A percentile compares a stretch with the other conserved stretches of the same genome.
phyloP scores from a whole-genome alignment of 306 rosid species.

The Abrus precatorius region DNA sequence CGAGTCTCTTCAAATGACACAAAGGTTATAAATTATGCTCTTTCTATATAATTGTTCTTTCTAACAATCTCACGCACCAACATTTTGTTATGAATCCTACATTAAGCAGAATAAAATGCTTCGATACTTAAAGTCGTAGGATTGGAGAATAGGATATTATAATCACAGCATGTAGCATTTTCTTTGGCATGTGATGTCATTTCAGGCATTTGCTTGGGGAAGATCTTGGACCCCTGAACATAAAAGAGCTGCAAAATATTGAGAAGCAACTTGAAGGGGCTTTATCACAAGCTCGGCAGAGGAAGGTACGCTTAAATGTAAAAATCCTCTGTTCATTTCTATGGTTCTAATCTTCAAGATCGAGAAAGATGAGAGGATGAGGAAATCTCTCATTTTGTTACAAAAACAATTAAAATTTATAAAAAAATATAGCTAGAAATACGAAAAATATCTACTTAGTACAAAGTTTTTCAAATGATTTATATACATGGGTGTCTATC shows the following conservation, averaged over 20 bases:
- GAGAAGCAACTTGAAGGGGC: conserved; percentile 90
- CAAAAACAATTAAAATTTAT: too few relatives aligned
- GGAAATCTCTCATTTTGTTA: too few relatives aligned
- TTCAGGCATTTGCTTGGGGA: conserved; percentile 89
- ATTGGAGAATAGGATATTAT: neutral
- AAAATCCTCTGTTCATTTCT: neutral
- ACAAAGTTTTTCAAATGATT: too few relatives aligned
- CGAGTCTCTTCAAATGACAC: conserved; percentile 80
- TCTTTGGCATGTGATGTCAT: conserved; percentile 7
- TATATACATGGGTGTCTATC: too few relatives aligned
- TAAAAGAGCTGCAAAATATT: conserved; percentile 82
- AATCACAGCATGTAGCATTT: neutral
- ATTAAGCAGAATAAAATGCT: neutral
- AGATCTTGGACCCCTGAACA: conserved; percentile 86
- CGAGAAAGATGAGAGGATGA: too few relatives aligned
- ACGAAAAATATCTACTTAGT: too few relatives aligned
- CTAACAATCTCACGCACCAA: neutral
- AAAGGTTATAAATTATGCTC: conserved; percentile 59
- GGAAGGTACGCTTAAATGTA: conserved; percentile 62
- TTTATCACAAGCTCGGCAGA: conserved; percentile 76
- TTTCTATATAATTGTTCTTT: neutral
- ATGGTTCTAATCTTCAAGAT: neutral
- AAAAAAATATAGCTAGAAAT: neutral
- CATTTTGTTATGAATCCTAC: neutral
- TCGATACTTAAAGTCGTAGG: neutral